Conservation (phyloP, 495 filamentous ascomycete genomes). For the Lasiosphaeria miniovina region DNA sequence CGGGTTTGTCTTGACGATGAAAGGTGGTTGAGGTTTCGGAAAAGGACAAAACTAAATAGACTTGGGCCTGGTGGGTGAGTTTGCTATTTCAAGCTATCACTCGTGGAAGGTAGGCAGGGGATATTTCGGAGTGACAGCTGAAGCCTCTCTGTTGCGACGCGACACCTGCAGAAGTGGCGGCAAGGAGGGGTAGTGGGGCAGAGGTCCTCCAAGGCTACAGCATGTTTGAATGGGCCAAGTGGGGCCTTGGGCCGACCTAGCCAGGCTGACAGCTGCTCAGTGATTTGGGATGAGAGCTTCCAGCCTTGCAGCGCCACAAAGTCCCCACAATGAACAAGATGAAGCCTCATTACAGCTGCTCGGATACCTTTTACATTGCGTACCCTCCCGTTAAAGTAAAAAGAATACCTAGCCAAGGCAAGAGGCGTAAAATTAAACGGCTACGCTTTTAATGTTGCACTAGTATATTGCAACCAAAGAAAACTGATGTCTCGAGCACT, state of each 20-base stretch:
- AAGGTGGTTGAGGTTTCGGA: not conserved
- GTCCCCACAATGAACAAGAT: no score
- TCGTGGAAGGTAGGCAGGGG: not conserved
- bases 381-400: no score
- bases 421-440: no score
- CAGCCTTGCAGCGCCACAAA: not conserved
- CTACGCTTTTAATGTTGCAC: no score
- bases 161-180: not conserved
- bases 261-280: not conserved
- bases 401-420: no score
- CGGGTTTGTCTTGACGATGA: not conserved
- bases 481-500: no score
- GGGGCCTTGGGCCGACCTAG: not conserved
- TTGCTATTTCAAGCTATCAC: not conserved
- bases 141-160: not conserved
- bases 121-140: not conserved
- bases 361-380: no score
- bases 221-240: constrained; percentile 1
- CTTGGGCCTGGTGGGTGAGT: no score
- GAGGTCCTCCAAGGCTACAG: not conserved
- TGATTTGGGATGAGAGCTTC: constrained; percentile 13
- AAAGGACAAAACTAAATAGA: no score
- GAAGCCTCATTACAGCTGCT: no score
- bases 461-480: no score
- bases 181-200: constrained; percentile 10